phyloP scores from a whole-genome alignment of 1,139 yeast genomes.

The Yamadazyma dushanensis region DNA sequence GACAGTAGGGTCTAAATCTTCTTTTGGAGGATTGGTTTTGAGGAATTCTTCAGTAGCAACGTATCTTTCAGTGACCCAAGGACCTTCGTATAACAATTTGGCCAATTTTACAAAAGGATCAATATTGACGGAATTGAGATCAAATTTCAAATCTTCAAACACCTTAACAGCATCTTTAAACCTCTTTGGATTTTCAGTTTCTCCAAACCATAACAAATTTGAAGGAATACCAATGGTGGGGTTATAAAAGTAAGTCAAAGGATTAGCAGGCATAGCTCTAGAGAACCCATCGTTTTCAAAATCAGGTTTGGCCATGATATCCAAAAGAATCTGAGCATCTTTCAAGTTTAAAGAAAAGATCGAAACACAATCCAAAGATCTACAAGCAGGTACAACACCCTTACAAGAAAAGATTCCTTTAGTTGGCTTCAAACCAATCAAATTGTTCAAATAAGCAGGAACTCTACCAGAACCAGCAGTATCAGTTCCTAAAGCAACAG shows the following conservation, averaged over 20 bases:
- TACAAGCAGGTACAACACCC: conserved; percentile 98
- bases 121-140: conserved; percentile 62
- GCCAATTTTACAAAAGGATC: conserved; percentile 78
- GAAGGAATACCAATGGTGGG: conserved; percentile 78
- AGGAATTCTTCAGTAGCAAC: conserved; percentile 78
- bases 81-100: conserved; percentile 89
- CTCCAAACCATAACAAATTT: conserved; percentile 76
- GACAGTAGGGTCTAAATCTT: conserved; percentile 83
- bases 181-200: conserved; percentile 69
- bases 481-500: conserved; percentile 88
- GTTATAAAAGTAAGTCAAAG: conserved; percentile 55
- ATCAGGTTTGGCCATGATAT: conserved; percentile 72
- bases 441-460: conserved; percentile 92
- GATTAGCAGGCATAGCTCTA: conserved; percentile 67
- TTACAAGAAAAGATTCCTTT: conserved; percentile 79
- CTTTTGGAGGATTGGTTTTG: conserved; percentile 68
- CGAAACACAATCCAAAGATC: conserved; percentile 89
- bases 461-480: conserved; percentile 99
- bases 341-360: conserved; percentile 72
- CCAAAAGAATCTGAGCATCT: conserved; percentile 80
- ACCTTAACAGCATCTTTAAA: conserved; percentile 61
- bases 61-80: conserved; percentile 98
- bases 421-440: conserved; percentile 90
- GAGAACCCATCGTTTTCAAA: conserved; percentile 76
- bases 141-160: conserved; percentile 51